Evolutionary conservation across 2,329 filamentous ascomycete genomes (phyloP).

Genomic region (Aspergillus fischeri): DNA sequence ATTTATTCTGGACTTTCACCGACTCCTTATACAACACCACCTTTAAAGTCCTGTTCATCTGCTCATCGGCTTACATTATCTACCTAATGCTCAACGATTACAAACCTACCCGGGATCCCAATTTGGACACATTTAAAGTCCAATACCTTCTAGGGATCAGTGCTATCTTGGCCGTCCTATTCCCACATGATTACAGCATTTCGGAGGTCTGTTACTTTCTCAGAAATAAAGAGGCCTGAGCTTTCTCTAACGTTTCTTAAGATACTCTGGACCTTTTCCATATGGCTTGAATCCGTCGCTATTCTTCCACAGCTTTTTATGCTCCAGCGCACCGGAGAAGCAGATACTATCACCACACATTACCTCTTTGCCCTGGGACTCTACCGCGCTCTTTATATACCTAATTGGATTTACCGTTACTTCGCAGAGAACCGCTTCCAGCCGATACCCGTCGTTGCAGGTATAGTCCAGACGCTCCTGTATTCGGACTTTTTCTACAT

Average conservation of each 20-base stretch:
- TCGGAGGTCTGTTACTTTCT: slow-evolving; percentile 51
- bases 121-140: slow-evolving; percentile 94
- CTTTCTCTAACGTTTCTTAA: slow-evolving; percentile 35
- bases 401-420: slow-evolving; percentile 96
- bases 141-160: slow-evolving; percentile 87
- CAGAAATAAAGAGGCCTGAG: background rate
- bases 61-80: slow-evolving; percentile 84
- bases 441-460: slow-evolving; percentile 82
- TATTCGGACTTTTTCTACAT: slow-evolving; percentile 99
- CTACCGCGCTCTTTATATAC: slow-evolving; percentile 93
- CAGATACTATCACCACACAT: slow-evolving; percentile 98
- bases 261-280: slow-evolving; percentile 95
- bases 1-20: slow-evolving; percentile 81
- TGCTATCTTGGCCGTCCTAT: slow-evolving; percentile 71
- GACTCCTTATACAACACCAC: slow-evolving; percentile 83
- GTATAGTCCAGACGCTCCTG: slow-evolving; percentile 85
- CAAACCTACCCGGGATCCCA: slow-evolving; percentile 95
- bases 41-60: slow-evolving; percentile 95
- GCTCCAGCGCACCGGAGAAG: slow-evolving; percentile 94
- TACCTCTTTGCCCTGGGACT: slow-evolving; percentile 90
- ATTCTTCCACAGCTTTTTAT: slow-evolving; percentile 98
- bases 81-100: slow-evolving; percentile 98
- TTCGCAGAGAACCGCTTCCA: slow-evolving; percentile 75
- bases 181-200: slow-evolving; percentile 78
- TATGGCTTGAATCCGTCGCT: slow-evolving; percentile 95